Base-by-base conservation (phyloP, 495 filamentous ascomycete genomes). In the Tuber calosporum region DNA sequence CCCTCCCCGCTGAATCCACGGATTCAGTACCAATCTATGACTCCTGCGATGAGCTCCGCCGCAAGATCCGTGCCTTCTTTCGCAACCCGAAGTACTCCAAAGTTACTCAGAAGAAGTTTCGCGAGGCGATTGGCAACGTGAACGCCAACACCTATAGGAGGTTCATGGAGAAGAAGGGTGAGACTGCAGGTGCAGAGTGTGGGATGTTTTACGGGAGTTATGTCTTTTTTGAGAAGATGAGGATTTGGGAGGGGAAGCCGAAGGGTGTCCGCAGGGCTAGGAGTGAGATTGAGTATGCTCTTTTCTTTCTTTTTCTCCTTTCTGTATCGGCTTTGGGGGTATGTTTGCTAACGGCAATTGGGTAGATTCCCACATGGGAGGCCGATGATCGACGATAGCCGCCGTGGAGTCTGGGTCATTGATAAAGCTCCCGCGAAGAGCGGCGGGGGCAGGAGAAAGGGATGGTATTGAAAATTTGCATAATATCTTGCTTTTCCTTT, bases 221-320 rank as follows among this genome's bases (percentile, higher is more conserved):
- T 78, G 83, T 85, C 34, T 87, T 82, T 82, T 89, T 89, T 71
- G 88, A 90, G 82, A 91, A 90, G 84, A 68, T 88, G 72, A 81
- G 87, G 43, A 81, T 89, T 43, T 83, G 83, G 66, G 83, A 87
- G 77, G 83, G 83, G 20, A 88, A 87, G 83, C 82, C 84, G 26
- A 90, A 88, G 84, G 84, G 78, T 9, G 84, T 85, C 72, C 82
- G 84, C 66, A 79, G 88, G 20, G 45, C 83, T 77, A 84, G 84
- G 7, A 89, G 88, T 85, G 88, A 90, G 80, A 45, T 82, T 34
- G 75, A 84, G 39, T 88, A 75, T 58, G 73, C 67, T 26, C 26
- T 45, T 22, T 22, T 36, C 3, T 13, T 38, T 43, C 26, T 11
- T 37, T 38, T 43, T 19, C 5, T 37, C 34, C 66, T 7, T 26